Evolutionary conservation across 2,329 filamentous ascomycete genomes (phyloP).

Genomic region (Pseudonectria buxi): DNA sequence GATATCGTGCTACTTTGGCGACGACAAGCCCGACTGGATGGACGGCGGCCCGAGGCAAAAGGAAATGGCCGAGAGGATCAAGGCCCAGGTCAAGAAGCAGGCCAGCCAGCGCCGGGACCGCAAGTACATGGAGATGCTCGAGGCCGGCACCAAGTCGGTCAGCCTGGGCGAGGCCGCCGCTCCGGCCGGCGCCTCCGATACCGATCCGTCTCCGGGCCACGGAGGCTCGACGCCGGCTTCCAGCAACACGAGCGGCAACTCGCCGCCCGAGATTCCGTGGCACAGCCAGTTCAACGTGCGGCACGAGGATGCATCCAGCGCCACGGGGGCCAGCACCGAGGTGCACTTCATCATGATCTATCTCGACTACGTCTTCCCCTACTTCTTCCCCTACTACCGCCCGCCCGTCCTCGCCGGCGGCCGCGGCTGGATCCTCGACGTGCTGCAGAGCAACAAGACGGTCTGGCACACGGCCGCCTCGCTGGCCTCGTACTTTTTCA

Average conservation of each 20-base stretch:
- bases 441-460: conserved; percentile 49
- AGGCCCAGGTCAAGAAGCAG: conserved; percentile 50
- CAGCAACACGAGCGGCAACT: conserved; percentile 24
- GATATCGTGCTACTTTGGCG: conserved; percentile 48
- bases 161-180: conserved; percentile 9
- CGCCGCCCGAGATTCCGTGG: conserved; percentile 28
- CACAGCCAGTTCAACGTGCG: conserved; percentile 23
- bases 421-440: conserved; percentile 52
- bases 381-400: conserved; percentile 57
- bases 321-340: conserved; percentile 22
- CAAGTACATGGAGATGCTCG: conserved; percentile 40
- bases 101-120: conserved; percentile 43
- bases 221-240: conserved; percentile 23
- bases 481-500: conserved; percentile 51
- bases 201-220: conserved; percentile 19
- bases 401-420: conserved; percentile 50
- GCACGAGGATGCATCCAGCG: conserved; percentile 13
- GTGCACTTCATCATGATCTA: conserved; percentile 49
- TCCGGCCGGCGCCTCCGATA: conserved; percentile 20
- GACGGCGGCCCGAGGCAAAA: conserved; percentile 43
- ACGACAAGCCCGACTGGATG: conserved; percentile 52
- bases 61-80: conserved; percentile 46
- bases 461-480: conserved; percentile 52
- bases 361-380: conserved; percentile 55
- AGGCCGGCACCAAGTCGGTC: conserved; percentile 25